phyloP scores from a whole-genome alignment of 176 grass and related monocot genomes.

The Phragmites australis region DNA sequence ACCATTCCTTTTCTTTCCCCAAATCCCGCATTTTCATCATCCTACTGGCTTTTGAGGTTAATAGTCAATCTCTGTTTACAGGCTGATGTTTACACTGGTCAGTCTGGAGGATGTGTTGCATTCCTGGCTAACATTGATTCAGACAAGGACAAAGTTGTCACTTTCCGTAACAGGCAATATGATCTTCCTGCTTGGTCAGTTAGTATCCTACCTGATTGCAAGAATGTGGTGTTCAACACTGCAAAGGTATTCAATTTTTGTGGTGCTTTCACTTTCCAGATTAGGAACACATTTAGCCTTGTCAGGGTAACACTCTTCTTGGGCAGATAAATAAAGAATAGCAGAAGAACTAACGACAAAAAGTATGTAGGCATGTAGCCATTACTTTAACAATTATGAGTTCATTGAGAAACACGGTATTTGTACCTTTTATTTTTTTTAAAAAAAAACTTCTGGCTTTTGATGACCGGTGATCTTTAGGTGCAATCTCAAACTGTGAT shows the following conservation, averaged over 20 bases:
- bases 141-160: constrained; percentile 63
- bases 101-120: constrained; percentile 76
- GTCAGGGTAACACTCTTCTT: neutral
- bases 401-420: constrained; percentile 1
- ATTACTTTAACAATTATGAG: neutral
- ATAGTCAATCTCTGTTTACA: constrained; percentile 33
- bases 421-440: neutral
- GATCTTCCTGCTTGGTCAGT: constrained; percentile 96
- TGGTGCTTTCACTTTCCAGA: neutral
- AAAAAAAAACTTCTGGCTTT: neutral
- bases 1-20: neutral
- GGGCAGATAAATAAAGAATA: constrained; percentile 27
- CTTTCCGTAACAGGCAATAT: constrained; percentile 71
- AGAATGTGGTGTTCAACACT: constrained; percentile 91
- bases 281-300: constrained; percentile 5
- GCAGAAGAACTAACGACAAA: neutral
- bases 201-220: constrained; percentile 97
- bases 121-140: constrained; percentile 87
- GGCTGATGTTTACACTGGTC: constrained; percentile 84
- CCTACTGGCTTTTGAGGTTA: neutral
- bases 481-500: constrained; percentile 66
- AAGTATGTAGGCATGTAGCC: neutral
- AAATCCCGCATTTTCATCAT: constrained; percentile 15
- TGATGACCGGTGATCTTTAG: constrained; percentile 45
- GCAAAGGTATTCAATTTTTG: constrained; percentile 63